Evolutionary conservation across 202 grass and related monocot genomes (phyloP).

Genomic region (Dendrocalamus latiflorus): DNA sequence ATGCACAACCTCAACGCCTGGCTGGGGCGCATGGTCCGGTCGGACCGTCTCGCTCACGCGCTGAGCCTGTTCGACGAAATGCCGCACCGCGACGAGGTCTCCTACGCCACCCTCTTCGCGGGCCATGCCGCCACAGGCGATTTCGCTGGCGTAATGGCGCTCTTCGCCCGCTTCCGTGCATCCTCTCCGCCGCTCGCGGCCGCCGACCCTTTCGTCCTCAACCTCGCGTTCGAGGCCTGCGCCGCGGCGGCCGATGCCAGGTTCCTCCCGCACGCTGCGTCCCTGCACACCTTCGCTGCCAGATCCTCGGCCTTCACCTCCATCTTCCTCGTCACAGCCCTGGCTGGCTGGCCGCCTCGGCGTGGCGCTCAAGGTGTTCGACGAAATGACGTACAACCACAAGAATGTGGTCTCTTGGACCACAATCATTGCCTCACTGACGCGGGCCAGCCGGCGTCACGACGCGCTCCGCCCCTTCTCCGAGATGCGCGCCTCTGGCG

Average conservation of each 20-base stretch:
- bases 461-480: slow-evolving; percentile 45
- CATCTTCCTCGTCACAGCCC: slow-evolving; percentile 47
- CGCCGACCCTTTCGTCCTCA: too few species aligned
- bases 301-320: slow-evolving; percentile 34
- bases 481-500: slow-evolving; percentile 36
- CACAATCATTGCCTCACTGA: slow-evolving; percentile 37
- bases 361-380: slow-evolving; percentile 35
- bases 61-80: too few species aligned
- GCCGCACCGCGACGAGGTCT: too few species aligned
- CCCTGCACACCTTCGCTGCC: slow-evolving; percentile 48
- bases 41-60: neutral
- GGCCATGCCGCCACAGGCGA: too few species aligned
- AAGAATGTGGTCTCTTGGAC: slow-evolving; percentile 60
- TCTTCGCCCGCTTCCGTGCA: too few species aligned
- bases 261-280: slow-evolving; percentile 8
- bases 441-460: slow-evolving; percentile 39
- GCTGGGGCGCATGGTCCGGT: slow-evolving; percentile 29
- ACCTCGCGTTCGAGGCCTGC: too few species aligned
- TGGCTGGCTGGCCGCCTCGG: slow-evolving; percentile 21
- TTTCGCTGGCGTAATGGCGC: too few species aligned
- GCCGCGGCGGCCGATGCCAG: too few species aligned
- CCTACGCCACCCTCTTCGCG: too few species aligned
- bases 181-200: too few species aligned
- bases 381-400: slow-evolving; percentile 39
- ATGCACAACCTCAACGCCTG: slow-evolving; percentile 19